Percentiles rank a stretch among this genome's conserved stretches.
Evolutionary conservation across 345 rosid genomes (phyloP).

Genomic region (Lepidium didymum): DNA sequence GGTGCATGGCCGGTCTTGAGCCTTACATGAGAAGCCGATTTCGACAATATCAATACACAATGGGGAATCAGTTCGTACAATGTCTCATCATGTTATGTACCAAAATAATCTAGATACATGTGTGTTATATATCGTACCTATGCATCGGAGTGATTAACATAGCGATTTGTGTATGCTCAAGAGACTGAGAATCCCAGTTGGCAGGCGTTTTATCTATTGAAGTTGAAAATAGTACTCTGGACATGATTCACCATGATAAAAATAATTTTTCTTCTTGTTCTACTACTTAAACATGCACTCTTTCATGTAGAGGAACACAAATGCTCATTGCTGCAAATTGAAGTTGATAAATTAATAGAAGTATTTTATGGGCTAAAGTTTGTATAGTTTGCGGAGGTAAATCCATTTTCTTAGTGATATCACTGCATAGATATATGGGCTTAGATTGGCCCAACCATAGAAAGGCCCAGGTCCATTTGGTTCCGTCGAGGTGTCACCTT

Average conservation of each 20-base stretch:
- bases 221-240: background rate
- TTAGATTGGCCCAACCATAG: background rate
- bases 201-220: background rate
- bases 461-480: background rate
- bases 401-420: no score
- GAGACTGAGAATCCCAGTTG: background rate
- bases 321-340: no score
- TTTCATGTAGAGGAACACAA: no score
- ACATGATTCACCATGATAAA: no score
- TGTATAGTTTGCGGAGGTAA: no score
- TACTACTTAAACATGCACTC: no score
- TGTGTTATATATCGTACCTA: background rate
- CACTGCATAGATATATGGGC: background rate
- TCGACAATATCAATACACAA: background rate
- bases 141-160: background rate
- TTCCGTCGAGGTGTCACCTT: background rate
- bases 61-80: background rate
- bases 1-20: conserved; percentile 66
- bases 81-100: conserved; percentile 1
- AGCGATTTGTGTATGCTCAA: background rate
- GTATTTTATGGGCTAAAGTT: no score
- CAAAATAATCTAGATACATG: background rate
- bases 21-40: conserved; percentile 18
- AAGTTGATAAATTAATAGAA: no score
- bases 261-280: no score